phyloP scores from a whole-genome alignment of 768 basidiomycete genomes.

The Pleurotus platypus region DNA sequence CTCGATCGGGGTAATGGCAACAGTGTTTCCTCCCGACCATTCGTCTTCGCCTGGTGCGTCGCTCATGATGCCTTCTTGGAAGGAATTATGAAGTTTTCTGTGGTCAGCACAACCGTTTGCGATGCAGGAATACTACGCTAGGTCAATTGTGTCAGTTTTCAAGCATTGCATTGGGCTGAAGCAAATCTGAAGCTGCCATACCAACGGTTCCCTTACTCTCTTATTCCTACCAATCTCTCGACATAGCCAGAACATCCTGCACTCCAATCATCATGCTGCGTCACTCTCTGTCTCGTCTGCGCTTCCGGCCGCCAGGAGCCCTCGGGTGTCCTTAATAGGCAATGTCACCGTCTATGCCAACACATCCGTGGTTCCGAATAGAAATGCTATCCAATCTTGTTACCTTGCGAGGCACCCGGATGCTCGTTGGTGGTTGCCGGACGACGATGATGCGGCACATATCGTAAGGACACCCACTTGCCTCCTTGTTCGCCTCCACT shows the following conservation, averaged over 20 bases:
- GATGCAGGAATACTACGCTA: constrained; percentile 53
- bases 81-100: not conserved
- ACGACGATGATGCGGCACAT: constrained; percentile 39
- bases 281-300: constrained; percentile 40
- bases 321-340: constrained; percentile 49
- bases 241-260: constrained; percentile 46
- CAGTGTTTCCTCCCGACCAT: constrained; percentile 40
- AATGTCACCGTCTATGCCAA: constrained; percentile 42
- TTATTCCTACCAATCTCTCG: constrained; percentile 53
- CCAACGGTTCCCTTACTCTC: constrained; percentile 50
- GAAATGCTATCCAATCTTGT: constrained; percentile 31
- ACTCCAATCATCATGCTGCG: constrained; percentile 33
- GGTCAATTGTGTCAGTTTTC: constrained; percentile 11
- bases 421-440: constrained; percentile 46
- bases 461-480: constrained; percentile 22
- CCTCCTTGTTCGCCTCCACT: not conserved
- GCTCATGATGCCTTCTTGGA: not conserved
- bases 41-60: constrained; percentile 30
- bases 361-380: constrained; percentile 23
- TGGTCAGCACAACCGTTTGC: constrained; percentile 41
- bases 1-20: constrained; percentile 48
- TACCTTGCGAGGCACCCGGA: constrained; percentile 47
- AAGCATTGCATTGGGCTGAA: not conserved
- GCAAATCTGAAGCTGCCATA: constrained; percentile 35
- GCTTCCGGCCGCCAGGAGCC: constrained; percentile 36